Base-by-base conservation (phyloP, 331 rosid species). In the Dryas integrifolia region DNA sequence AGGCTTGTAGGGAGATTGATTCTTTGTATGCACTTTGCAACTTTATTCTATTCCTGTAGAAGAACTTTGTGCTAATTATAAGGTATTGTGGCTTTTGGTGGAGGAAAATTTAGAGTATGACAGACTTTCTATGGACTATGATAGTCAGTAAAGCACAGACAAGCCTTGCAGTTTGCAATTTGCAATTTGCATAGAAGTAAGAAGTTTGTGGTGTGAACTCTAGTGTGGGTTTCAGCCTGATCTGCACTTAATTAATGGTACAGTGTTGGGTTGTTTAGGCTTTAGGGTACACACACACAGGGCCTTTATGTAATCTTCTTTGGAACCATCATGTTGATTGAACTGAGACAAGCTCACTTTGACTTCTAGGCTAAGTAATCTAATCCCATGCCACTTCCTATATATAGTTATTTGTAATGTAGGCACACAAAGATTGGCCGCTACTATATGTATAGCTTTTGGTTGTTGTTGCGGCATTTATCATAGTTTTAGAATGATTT, bases 31-130 rank as follows among this genome's bases (percentile, higher is more conserved):
- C 15, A 61, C 7, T 53, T 72, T 41, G 65, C 15, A 53, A 52
- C 88, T 84, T 79, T 83, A 81, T 79, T 62, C 83, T 73, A 67
- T 81, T 73, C 80, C 63, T 65, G 4, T 0, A 30, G 35, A 5
- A 14, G 21, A 2, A n/a, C 30, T n/a, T 13, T 24, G 16, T 12
- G 53, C 35, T 30, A 30, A 30, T 2, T 30, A 2, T 30, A 30
- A 63, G 18, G 9, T 13, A 6, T 8, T 64, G 70, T 35, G 64
- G 67, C 81, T 78, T 81, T 80, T 74, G 82, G 90, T 72, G 87
- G 82, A 81, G 26, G 70, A 74, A 57, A 58, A 38, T 58, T 26
- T 9, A 11, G 70, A 64, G 77, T 45, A 64, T 63, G 76, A 67
- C 81, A 84, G 75, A 57, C 63, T 73, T 76, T 70, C 75, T 77